These are phyloP conservation scores for Arabis hirsuta DNA, from an alignment of 345 rosid species.

Conservation along the genomic window DNA sequence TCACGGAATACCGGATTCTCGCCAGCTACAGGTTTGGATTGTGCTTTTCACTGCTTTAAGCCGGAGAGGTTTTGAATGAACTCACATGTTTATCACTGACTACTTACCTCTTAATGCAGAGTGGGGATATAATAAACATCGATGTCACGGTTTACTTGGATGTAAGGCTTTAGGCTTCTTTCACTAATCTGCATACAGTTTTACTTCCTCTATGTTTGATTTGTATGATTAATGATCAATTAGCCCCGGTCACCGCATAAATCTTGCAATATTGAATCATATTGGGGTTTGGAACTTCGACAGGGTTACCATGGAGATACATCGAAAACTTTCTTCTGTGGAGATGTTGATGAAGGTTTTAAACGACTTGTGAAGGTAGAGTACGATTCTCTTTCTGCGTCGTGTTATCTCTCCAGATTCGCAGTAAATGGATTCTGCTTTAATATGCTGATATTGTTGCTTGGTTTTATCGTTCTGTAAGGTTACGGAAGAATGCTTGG, in stretches of 20 bases:
- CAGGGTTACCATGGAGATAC: conserved; percentile 99
- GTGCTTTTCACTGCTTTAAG: conserved; percentile 31
- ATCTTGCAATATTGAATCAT: not conserved
- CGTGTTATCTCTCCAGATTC: not conserved
- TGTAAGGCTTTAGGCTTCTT: conserved; percentile 50
- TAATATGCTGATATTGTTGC: not conserved
- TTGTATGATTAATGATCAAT: not conserved
- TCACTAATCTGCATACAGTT: not conserved
- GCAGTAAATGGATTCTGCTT: not conserved
- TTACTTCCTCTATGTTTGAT: conserved; percentile 36
- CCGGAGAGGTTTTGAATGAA: not conserved
- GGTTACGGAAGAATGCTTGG: conserved; percentile 94
- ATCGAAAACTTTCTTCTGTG: conserved; percentile 86
- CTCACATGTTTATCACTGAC: conserved; percentile 28
- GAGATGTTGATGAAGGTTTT: conserved; percentile 60
- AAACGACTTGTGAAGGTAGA: conserved; percentile 72
- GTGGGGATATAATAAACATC: conserved; percentile 88
- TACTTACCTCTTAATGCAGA: conserved; percentile 54
- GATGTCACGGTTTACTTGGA: conserved; percentile 94
- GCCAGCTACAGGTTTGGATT: conserved; percentile 79
- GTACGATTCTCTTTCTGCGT: not conserved
- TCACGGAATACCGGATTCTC: conserved; percentile 97
- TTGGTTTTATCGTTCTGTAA: conserved; percentile 38
- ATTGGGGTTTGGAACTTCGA: conserved; percentile 1
- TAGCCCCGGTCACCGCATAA: conserved; percentile 9